These are phyloP conservation scores for Vigna reflexopilosa DNA, from an alignment of 306 rosid species.

Conservation along the genomic window DNA sequence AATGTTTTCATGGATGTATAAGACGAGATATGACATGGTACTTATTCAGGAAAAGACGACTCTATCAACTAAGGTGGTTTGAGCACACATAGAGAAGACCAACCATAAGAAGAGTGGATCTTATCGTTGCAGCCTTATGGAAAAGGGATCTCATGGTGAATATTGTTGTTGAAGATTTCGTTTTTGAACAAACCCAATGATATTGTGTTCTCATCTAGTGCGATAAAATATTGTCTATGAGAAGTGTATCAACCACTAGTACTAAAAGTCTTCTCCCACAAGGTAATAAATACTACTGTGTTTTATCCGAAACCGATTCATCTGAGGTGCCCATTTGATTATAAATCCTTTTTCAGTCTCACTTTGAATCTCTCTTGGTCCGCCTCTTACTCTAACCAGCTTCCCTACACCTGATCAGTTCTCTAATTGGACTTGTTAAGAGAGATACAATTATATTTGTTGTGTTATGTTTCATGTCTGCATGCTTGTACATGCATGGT, in stretches of 20 bases:
- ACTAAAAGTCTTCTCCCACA: not conserved
- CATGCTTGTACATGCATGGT: too few relatives aligned
- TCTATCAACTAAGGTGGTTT: not conserved
- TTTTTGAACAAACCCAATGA: not conserved
- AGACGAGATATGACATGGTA: not conserved
- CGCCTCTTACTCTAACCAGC: not conserved
- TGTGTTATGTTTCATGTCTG: too few relatives aligned
- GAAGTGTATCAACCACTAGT: not conserved
- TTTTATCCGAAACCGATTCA: not conserved
- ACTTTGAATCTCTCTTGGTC: constrained; percentile 10
- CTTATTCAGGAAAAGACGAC: not conserved
- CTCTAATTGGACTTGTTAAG: not conserved
- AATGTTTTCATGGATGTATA: not conserved
- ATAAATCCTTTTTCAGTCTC: not conserved
- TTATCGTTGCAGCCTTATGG: not conserved
- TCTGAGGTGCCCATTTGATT: not conserved
- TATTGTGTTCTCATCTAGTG: not conserved
- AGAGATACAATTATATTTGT: too few relatives aligned
- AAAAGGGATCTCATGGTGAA: not conserved
- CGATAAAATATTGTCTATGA: not conserved
- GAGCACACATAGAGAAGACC: not conserved
- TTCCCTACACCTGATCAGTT: not conserved
- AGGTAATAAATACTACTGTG: not conserved
- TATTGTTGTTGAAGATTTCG: too few relatives aligned
- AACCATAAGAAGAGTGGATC: not conserved